Evolutionary conservation across 148 eudicot genomes (phyloP).

Genomic region (Vaccinium myrtillus): DNA sequence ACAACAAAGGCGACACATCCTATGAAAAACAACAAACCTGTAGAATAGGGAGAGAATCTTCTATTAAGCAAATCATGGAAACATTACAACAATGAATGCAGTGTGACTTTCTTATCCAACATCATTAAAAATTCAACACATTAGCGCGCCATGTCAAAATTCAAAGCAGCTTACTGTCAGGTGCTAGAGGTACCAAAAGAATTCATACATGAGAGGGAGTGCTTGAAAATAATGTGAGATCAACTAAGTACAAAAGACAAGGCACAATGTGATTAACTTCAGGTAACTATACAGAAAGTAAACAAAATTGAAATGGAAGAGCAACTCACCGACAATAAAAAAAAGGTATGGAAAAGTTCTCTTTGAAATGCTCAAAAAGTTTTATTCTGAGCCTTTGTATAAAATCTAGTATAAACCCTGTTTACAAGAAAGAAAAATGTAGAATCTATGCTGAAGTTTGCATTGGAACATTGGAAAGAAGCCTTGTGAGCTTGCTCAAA

Average conservation of each 20-base stretch:
- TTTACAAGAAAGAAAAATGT: constrained; percentile 7
- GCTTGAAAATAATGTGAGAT: background rate
- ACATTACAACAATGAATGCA: background rate
- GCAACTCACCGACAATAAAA: background rate
- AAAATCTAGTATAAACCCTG: background rate
- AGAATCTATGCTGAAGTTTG: constrained; percentile 9
- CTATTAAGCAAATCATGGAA: no score
- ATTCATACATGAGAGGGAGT: background rate
- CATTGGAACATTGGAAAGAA: constrained; percentile 9
- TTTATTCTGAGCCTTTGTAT: constrained; percentile 2
- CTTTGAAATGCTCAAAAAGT: background rate
- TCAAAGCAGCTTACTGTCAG: background rate
- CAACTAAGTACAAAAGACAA: background rate
- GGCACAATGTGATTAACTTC: background rate
- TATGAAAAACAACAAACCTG: background rate
- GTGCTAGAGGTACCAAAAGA: background rate
- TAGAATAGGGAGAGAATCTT: background rate
- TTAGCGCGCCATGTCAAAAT: background rate
- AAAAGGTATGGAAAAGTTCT: background rate
- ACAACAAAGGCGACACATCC: background rate
- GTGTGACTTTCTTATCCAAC: background rate
- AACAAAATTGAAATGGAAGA: background rate
- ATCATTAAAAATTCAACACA: background rate
- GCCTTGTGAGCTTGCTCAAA: constrained; percentile 34
- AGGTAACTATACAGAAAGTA: background rate